Conservation (phyloP, 1,284 basidiomycete species). For the Ganoderma leucocontextum region DNA sequence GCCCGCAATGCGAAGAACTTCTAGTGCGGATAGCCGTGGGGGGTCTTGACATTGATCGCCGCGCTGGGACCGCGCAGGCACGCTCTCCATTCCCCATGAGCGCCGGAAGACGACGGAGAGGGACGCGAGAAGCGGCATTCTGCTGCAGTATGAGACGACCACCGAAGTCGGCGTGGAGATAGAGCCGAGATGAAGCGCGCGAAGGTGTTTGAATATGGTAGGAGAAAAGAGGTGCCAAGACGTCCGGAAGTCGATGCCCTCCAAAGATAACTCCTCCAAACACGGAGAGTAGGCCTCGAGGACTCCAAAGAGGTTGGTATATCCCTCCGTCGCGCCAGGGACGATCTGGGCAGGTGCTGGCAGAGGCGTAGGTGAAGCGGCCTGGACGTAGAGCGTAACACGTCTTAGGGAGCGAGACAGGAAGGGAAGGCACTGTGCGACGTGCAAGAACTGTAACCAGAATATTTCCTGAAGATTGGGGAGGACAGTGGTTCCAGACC, state of each 20-base stretch:
- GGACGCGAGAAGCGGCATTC: conserved; percentile 24
- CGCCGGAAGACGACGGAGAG: conserved; percentile 23
- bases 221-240: conserved; percentile 12
- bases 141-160: conserved; percentile 21
- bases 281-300: conserved; percentile 18
- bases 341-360: background rate
- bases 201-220: conserved; percentile 21
- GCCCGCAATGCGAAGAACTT: conserved; percentile 22
- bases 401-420: conserved; percentile 23
- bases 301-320: conserved; percentile 5
- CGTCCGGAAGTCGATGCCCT: conserved; percentile 24
- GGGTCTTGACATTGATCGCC: conserved; percentile 1
- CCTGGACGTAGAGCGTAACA: conserved; percentile 26
- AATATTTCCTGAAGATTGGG: conserved; percentile 29
- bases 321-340: background rate
- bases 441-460: conserved; percentile 27
- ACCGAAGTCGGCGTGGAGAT: conserved; percentile 14
- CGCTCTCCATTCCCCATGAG: background rate
- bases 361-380: background rate
- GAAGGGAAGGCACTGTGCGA: conserved; percentile 25
- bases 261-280: conserved; percentile 25
- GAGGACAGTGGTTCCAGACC: conserved; percentile 16
- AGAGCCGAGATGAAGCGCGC: conserved; percentile 24
- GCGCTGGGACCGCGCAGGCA: background rate
- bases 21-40: conserved; percentile 11